These are phyloP conservation scores for Actinomortierella ambigua DNA, from an alignment of 371 early-diverging fungal genomes.

Conservation along the genomic window DNA sequence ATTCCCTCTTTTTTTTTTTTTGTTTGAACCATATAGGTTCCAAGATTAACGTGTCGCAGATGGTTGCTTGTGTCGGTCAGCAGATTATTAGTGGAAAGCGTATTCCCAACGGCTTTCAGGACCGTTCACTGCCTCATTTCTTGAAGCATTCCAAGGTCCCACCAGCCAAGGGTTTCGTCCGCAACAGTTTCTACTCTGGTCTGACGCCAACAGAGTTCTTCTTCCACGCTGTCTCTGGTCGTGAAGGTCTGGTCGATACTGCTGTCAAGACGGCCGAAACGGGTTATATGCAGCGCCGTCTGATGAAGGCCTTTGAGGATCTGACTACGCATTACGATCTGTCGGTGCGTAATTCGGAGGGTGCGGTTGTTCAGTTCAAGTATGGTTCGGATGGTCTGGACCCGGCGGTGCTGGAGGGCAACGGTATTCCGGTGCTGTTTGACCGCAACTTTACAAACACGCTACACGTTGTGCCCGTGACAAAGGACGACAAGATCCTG, in stretches of 20 bases:
- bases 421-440: conserved; percentile 90
- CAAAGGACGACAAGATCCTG: conserved; percentile 44
- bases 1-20: not conserved
- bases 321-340: conserved; percentile 94
- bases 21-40: conserved; percentile 61
- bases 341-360: conserved; percentile 95
- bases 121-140: conserved; percentile 98
- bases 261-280: conserved; percentile 99
- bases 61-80: conserved; percentile 99
- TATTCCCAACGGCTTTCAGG: conserved; percentile 97
- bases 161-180: conserved; percentile 97
- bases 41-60: conserved; percentile 98
- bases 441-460: conserved; percentile 78
- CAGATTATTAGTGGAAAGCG: conserved; percentile 98
- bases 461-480: conserved; percentile 45
- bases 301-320: conserved; percentile 99
- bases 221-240: conserved; percentile 99
- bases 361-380: conserved; percentile 93
- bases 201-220: conserved; percentile 97
- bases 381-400: conserved; percentile 99
- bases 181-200: conserved; percentile 97
- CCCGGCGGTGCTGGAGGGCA: conserved; percentile 95
- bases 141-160: conserved; percentile 89
- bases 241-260: conserved; percentile 99
- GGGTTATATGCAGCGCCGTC: conserved; percentile 99